Evolutionary conservation across 164 flowering plant genomes (phyloP), one percentile per base, ranked within the genome.

Genomic region (Macadamia tetraphylla): DNA sequence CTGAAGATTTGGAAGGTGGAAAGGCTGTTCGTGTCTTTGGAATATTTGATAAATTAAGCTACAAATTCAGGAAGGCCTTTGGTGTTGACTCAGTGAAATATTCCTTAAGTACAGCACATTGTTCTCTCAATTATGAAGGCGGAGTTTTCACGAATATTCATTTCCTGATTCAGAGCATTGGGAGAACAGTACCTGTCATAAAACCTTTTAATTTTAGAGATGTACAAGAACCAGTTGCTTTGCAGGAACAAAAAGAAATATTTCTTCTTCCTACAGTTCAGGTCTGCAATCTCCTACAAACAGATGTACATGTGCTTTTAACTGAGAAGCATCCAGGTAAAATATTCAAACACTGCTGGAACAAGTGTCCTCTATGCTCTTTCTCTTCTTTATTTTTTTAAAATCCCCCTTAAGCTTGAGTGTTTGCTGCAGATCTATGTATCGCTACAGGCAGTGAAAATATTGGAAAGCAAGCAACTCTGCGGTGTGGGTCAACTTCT

Each of bases 191-290:
- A 55, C 95, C 97, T 74, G 76, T 92, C 60, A 48, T 73, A 44
- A 77, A 73, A 51, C 94, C 95, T 69, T 84, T 76, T 64, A 80
- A 68, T 57, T 67, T 68, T 42, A 69, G 75, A 56, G 83, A 79
- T 71, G 62, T 72, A 35, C 64, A 73, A 60, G 81, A 74, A 65
- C 77, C 87, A 56, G 77, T 86, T 70, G 85, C 94, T 42, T 69
- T 92, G 64, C 92, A 76, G 71, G 95, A 86, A 81, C 97, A 92
- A 72, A 94, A 86, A 77, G 94, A 91, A 73, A 88, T 94, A 44
- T 88, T 82, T 81, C 76, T 94, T 67, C 88, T 90, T 77, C 99
- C 99, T 40, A 91, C 99, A 4, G 80, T 94, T 17, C 80, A 75
- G 67, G 87, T 94, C 62, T 76, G 76, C 71, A 94, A 94, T 76